Evolutionary conservation across 148 eudicot species (phyloP).

Genomic region (Vaccinium macrocarpon): DNA sequence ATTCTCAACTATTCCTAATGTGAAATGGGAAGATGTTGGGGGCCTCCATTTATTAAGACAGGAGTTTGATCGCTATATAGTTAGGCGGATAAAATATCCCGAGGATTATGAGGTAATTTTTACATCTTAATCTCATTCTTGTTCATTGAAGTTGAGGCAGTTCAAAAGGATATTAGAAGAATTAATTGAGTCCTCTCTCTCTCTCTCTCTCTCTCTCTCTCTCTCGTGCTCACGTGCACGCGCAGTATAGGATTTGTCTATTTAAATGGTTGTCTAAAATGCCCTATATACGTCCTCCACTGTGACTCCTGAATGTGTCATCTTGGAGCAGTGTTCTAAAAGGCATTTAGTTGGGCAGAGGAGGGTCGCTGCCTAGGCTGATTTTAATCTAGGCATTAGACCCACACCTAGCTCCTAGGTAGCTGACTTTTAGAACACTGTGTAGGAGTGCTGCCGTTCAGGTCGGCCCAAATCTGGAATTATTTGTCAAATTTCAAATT

Average conservation of each 20-base stretch:
- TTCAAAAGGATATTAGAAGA: neutral
- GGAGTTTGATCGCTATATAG: slow-evolving; percentile 52
- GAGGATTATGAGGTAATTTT: slow-evolving; percentile 54
- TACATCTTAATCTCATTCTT: neutral
- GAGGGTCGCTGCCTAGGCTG: no score
- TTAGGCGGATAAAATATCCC: slow-evolving; percentile 65
- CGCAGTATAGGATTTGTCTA: neutral
- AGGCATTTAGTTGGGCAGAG: no score
- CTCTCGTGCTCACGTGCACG: neutral
- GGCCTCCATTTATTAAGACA: slow-evolving; percentile 48
- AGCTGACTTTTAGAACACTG: no score
- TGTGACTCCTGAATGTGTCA: neutral
- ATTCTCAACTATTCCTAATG: slow-evolving; percentile 70
- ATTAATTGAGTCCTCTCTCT: neutral
- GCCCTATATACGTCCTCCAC: neutral
- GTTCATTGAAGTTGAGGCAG: neutral
- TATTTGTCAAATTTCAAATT: neutral
- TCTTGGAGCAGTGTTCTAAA: neutral
- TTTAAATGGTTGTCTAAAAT: neutral
- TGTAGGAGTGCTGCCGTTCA: neutral
- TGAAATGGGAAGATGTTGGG: slow-evolving; percentile 84
- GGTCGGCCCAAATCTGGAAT: neutral
- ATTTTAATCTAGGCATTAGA: no score
- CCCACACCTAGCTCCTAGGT: no score
- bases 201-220: neutral